These are phyloP conservation scores for Teunomyces panamensis DNA, from an alignment of 805 yeast species.

Conservation along the genomic window DNA sequence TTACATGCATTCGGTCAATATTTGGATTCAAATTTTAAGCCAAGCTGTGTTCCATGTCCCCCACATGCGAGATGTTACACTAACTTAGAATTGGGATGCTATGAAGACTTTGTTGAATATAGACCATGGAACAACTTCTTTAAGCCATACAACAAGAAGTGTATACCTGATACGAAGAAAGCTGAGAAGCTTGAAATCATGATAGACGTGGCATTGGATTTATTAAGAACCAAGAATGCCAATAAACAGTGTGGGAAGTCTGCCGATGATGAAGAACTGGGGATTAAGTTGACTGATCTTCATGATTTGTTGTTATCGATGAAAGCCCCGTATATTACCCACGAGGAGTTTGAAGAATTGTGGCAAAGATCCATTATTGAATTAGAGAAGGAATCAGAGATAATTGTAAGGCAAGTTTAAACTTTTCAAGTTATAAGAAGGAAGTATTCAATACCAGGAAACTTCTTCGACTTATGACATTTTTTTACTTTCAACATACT, in stretches of 20 bases:
- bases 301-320: slow-evolving; percentile 48
- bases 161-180: slow-evolving; percentile 72
- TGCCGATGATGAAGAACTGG: slow-evolving; percentile 44
- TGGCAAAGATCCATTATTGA: slow-evolving; percentile 67
- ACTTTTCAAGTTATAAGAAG: not conserved
- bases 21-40: slow-evolving; percentile 47
- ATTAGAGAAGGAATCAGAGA: slow-evolving; percentile 63
- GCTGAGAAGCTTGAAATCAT: slow-evolving; percentile 65
- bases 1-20: slow-evolving; percentile 40
- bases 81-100: slow-evolving; percentile 60
- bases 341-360: slow-evolving; percentile 68
- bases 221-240: slow-evolving; percentile 69
- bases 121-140: slow-evolving; percentile 54
- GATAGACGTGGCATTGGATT: slow-evolving; percentile 61
- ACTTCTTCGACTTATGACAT: not conserved
- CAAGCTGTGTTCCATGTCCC: slow-evolving; percentile 77
- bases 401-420: slow-evolving; percentile 74
- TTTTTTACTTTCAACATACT: slow-evolving; percentile 7
- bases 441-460: not conserved
- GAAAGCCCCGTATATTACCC: slow-evolving; percentile 47
- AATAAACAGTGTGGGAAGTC: slow-evolving; percentile 55
- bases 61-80: slow-evolving; percentile 73
- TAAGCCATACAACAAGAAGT: slow-evolving; percentile 46
- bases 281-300: slow-evolving; percentile 48
- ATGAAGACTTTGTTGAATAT: slow-evolving; percentile 55